phyloP scores from a whole-genome alignment of 139 green algal species.

The Tetradesmus obliquus region DNA sequence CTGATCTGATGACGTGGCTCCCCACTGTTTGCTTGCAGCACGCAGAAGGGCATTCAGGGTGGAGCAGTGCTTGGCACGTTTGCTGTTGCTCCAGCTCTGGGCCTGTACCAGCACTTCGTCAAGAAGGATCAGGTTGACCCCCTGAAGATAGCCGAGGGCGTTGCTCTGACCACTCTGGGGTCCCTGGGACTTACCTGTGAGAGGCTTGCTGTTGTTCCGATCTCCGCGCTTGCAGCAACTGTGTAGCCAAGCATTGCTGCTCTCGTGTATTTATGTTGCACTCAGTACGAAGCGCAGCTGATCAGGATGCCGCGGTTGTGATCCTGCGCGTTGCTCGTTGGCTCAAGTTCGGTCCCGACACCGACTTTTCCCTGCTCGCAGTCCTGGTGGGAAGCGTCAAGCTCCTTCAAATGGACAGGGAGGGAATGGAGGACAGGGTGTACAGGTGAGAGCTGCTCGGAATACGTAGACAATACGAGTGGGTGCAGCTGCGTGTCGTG shows the following conservation, averaged over 20 bases:
- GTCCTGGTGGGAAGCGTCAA: slow-evolving; percentile 48
- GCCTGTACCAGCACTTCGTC: not conserved
- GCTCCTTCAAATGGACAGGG: slow-evolving; percentile 53
- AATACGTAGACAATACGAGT: not conserved
- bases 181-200: slow-evolving; percentile 34
- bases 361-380: slow-evolving; percentile 11
- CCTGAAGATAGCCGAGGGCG: slow-evolving; percentile 7
- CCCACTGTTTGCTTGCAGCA: not conserved
- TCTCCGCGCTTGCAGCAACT: not conserved
- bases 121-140: slow-evolving; percentile 9
- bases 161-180: not conserved
- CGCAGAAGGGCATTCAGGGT: slow-evolving; percentile 42
- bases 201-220: not conserved
- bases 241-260: not conserved
- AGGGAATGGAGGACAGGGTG: slow-evolving; percentile 66
- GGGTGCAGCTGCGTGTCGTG: not conserved
- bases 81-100: slow-evolving; percentile 21
- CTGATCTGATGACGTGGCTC: not conserved
- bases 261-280: not conserved
- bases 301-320: not conserved
- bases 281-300: not conserved
- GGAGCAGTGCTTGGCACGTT: slow-evolving; percentile 32
- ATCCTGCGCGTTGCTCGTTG: not conserved
- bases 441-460: slow-evolving; percentile 47
- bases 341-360: not conserved